Evolutionary conservation across 352 stramenopile genomes (phyloP).

Genomic region (Bremia lactucae): DNA sequence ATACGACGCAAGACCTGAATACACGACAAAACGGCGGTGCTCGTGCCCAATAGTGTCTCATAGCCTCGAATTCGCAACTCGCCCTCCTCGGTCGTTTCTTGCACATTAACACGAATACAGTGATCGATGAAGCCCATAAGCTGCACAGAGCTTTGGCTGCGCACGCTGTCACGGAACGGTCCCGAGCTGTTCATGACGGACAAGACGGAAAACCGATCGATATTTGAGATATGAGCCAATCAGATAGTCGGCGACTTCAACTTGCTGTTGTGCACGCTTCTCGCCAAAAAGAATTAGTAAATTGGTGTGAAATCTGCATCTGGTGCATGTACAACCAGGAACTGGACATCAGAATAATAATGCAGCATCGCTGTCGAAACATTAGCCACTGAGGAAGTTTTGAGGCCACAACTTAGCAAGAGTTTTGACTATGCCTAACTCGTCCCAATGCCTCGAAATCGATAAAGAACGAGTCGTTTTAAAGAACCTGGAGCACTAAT

Average conservation of each 20-base stretch:
- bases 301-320: conserved; percentile 2
- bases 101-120: conserved; percentile 26
- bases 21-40: conserved; percentile 61
- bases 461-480: conserved; percentile 37
- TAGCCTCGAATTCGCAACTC: conserved; percentile 66
- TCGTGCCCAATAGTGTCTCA: conserved; percentile 58
- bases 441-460: neutral
- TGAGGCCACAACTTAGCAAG: conserved; percentile 32
- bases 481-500: conserved; percentile 70
- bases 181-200: conserved; percentile 1
- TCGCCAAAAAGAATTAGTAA: neutral
- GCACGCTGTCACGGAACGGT: conserved; percentile 19
- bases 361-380: conserved; percentile 14
- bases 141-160: conserved; percentile 76
- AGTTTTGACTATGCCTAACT: conserved; percentile 9
- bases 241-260: conserved; percentile 5
- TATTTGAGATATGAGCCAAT: conserved; percentile 6
- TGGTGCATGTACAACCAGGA: conserved; percentile 12
- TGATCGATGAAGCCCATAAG: conserved; percentile 75
- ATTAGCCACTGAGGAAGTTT: no score
- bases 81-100: conserved; percentile 48
- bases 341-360: conserved; percentile 10
- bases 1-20: conserved; percentile 76
- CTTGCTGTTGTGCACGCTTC: neutral
- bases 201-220: neutral